Evolutionary conservation across 345 rosid genomes (phyloP).

Genomic region (Citrus glauca): DNA sequence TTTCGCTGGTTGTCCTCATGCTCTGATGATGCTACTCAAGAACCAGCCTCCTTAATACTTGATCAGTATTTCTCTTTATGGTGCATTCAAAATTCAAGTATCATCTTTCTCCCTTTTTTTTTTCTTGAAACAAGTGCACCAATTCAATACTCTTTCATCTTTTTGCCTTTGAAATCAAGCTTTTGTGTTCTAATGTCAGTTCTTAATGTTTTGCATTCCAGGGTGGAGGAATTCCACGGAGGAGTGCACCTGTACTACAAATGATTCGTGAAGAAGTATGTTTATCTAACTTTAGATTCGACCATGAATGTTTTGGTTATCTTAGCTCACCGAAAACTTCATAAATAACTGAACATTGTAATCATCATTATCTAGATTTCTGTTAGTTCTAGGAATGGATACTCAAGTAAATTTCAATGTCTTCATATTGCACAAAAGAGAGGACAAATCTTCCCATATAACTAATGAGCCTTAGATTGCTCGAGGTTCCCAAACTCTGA

Average conservation of each 20-base stretch:
- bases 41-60: neutral
- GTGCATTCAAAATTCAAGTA: neutral
- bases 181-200: neutral
- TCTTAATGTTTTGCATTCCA: slow-evolving; percentile 24
- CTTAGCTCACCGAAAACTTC: neutral
- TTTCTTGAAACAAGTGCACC: too few relatives aligned
- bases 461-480: neutral
- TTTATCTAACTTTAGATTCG: slow-evolving; percentile 2
- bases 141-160: neutral
- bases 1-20: neutral
- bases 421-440: neutral
- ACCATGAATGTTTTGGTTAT: neutral
- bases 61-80: neutral
- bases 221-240: slow-evolving; percentile 94
- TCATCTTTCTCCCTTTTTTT: neutral
- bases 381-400: neutral
- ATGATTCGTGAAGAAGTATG: slow-evolving; percentile 83
- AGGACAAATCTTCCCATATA: neutral
- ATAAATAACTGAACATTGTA: neutral
- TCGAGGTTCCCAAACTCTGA: neutral
- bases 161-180: neutral
- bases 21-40: neutral
- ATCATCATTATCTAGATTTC: neutral
- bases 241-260: slow-evolving; percentile 77
- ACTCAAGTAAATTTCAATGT: neutral